Conservation (phyloP, 805 yeast genomes). For the Spathaspora girioi region DNA sequence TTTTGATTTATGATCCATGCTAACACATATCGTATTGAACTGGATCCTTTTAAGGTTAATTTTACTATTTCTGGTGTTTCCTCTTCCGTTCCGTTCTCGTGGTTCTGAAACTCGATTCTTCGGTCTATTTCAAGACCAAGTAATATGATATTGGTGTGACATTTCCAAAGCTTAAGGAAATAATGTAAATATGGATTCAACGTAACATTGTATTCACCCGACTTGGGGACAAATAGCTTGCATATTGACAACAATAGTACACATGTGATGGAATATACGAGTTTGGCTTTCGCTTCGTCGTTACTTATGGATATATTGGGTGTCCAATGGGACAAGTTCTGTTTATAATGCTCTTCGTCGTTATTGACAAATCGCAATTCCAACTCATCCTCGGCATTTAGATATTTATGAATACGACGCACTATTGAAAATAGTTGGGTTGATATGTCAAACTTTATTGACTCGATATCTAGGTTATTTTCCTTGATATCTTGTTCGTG, state of each 20-base stretch:
- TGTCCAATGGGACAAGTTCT: conserved; percentile 24
- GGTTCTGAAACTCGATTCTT: conserved; percentile 27
- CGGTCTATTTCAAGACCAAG: conserved; percentile 55
- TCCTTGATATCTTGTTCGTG: conserved; percentile 5
- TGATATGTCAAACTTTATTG: conserved; percentile 33
- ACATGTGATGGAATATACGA: conserved; percentile 29
- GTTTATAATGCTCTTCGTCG: conserved; percentile 26
- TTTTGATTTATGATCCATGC: conserved; percentile 54
- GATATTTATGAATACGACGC: conserved; percentile 26
- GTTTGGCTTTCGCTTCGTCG: conserved; percentile 19
- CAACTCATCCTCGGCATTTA: conserved; percentile 43
- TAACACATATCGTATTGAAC: conserved; percentile 58
- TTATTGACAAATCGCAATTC: conserved; percentile 38
- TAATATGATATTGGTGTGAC: conserved; percentile 55
- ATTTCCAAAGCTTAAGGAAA: conserved; percentile 62
- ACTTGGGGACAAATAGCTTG: conserved; percentile 26
- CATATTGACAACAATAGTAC: conserved; percentile 29
- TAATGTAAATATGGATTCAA: conserved; percentile 61
- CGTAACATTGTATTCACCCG: conserved; percentile 35
- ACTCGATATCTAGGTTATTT: conserved; percentile 6
- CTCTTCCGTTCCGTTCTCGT: conserved; percentile 18
- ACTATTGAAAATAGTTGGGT: conserved; percentile 34
- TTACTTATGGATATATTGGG: conserved; percentile 13
- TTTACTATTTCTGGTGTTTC: conserved; percentile 32
- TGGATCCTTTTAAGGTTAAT: conserved; percentile 51